A percentile compares a stretch with the other conserved stretches of the same genome.
These are phyloP conservation scores for Mortierella hygrophila DNA, from an alignment of 192 early-diverging fungal genomes.

Conservation along the genomic window DNA sequence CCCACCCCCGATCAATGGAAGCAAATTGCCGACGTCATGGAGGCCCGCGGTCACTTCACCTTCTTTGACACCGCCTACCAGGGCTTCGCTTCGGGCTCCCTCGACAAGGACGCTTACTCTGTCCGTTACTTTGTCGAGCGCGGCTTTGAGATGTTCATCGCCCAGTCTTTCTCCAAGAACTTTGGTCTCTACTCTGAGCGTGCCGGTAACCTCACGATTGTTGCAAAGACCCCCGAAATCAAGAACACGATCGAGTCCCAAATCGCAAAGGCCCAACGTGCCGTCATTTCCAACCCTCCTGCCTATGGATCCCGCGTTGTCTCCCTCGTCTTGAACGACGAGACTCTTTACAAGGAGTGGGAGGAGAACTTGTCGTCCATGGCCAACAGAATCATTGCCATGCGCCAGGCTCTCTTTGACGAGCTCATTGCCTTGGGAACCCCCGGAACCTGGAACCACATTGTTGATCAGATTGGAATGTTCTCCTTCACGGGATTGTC, in stretches of 20 bases:
- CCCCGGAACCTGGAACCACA: slow-evolving; percentile 97
- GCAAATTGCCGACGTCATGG: slow-evolving; percentile 87
- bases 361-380: slow-evolving; percentile 79
- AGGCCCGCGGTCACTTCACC: slow-evolving; percentile 83
- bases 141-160: slow-evolving; percentile 92
- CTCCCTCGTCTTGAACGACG: slow-evolving; percentile 84
- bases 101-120: slow-evolving; percentile 93
- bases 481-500: slow-evolving; percentile 95
- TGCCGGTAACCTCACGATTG: slow-evolving; percentile 87
- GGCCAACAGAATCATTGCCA: slow-evolving; percentile 91
- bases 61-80: slow-evolving; percentile 99
- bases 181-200: slow-evolving; percentile 97
- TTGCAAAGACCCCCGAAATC: slow-evolving; percentile 66
- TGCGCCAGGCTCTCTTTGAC: slow-evolving; percentile 81
- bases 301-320: slow-evolving; percentile 93
- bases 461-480: slow-evolving; percentile 98
- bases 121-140: slow-evolving; percentile 93
- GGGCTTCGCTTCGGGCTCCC: slow-evolving; percentile 95
- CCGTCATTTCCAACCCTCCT: slow-evolving; percentile 92
- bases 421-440: slow-evolving; percentile 81
- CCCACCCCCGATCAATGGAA: slow-evolving; percentile 96
- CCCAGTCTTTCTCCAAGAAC: slow-evolving; percentile 98
- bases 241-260: slow-evolving; percentile 80
- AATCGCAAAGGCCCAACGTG: slow-evolving; percentile 85
- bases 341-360: slow-evolving; percentile 88